These are phyloP conservation scores for Candida incommunis DNA, from an alignment of 805 yeast genomes.

Conservation along the genomic window DNA sequence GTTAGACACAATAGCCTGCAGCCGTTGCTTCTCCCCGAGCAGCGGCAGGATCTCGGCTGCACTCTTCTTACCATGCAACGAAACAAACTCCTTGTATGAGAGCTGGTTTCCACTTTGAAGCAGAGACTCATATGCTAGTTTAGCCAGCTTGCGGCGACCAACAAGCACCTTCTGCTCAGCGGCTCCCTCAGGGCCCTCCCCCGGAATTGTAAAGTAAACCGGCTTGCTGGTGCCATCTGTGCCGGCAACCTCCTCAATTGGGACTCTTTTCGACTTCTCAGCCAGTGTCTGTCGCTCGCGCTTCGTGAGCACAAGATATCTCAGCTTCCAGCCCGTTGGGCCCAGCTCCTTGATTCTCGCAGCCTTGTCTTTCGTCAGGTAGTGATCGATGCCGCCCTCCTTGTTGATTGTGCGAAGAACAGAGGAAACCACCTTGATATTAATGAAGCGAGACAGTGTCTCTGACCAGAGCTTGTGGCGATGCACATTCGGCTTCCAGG, in stretches of 20 bases:
- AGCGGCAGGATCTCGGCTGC: slow-evolving; percentile 8
- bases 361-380: slow-evolving; percentile 71
- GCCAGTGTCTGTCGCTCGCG: slow-evolving; percentile 26
- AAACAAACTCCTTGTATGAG: slow-evolving; percentile 27
- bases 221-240: slow-evolving; percentile 10
- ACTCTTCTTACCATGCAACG: slow-evolving; percentile 16
- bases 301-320: slow-evolving; percentile 49
- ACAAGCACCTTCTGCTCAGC: slow-evolving; percentile 35
- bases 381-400: slow-evolving; percentile 92
- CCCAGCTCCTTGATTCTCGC: slow-evolving; percentile 91
- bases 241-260: not conserved
- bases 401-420: slow-evolving; percentile 77
- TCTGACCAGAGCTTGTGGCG: slow-evolving; percentile 75
- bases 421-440: slow-evolving; percentile 55
- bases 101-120: slow-evolving; percentile 24
- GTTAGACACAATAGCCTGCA: slow-evolving; percentile 24
- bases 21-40: slow-evolving; percentile 27
- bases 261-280: slow-evolving; percentile 25
- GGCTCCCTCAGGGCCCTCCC: slow-evolving; percentile 27
- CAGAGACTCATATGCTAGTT: slow-evolving; percentile 11
- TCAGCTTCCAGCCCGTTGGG: slow-evolving; percentile 79
- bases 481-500: slow-evolving; percentile 72
- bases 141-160: slow-evolving; percentile 52
- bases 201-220: slow-evolving; percentile 36
- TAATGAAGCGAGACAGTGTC: slow-evolving; percentile 41